phyloP scores from a whole-genome alignment of 768 basidiomycete species.

The Xerocomus brunneocitrinus region DNA sequence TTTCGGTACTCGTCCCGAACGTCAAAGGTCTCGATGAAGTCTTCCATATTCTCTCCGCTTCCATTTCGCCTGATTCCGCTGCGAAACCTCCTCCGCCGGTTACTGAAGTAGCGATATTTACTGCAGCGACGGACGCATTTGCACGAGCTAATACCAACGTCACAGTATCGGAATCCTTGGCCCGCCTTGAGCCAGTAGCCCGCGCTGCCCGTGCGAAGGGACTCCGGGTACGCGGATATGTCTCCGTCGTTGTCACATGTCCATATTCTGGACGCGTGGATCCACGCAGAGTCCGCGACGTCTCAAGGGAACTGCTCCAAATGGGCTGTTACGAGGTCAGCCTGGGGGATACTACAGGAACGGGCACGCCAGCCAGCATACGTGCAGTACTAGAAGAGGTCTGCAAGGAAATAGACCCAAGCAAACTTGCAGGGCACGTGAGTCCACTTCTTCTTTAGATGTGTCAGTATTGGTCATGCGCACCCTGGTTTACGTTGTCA shows the following conservation, averaged over 20 bases:
- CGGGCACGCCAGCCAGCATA: conserved; percentile 70
- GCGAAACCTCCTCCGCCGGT: conserved; percentile 46
- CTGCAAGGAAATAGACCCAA: conserved; percentile 53
- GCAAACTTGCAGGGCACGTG: conserved; percentile 61
- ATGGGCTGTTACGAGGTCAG: conserved; percentile 97
- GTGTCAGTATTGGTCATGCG: neutral
- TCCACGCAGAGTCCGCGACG: conserved; percentile 56
- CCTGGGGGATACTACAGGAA: conserved; percentile 88
- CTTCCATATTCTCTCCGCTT: conserved; percentile 45
- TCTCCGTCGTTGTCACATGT: conserved; percentile 78
- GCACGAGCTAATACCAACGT: conserved; percentile 81
- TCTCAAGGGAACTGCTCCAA: conserved; percentile 65
- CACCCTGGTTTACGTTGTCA: neutral
- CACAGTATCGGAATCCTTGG: conserved; percentile 65
- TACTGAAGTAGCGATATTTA: conserved; percentile 86
- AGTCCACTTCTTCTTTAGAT: conserved; percentile 16
- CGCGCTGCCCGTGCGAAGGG: conserved; percentile 54
- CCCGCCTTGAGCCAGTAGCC: conserved; percentile 57
- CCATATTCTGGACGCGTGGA: conserved; percentile 83
- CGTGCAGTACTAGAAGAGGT: conserved; percentile 67
- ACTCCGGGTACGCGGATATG: conserved; percentile 76
- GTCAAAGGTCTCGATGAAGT: conserved; percentile 70
- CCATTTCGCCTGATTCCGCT: conserved; percentile 24
- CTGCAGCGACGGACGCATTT: conserved; percentile 85
- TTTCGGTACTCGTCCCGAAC: conserved; percentile 82